Percentiles rank a stretch among this genome's conserved stretches.
Conservation (phyloP, 768 basidiomycete genomes). For the Rhizopogon roseolus region DNA sequence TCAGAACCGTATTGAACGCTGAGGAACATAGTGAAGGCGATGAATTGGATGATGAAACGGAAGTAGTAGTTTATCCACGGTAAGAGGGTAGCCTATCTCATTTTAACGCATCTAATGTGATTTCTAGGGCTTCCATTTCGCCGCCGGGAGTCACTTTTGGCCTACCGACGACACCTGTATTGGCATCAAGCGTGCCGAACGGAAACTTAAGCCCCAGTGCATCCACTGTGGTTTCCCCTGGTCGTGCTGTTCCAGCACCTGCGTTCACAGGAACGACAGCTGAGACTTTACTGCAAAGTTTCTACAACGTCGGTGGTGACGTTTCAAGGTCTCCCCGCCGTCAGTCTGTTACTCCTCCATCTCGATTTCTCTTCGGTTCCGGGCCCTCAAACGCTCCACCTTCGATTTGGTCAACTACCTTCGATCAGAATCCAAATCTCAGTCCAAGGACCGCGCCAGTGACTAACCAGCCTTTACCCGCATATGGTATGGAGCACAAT, state of each 20-base stretch:
- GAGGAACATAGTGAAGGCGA: constrained; percentile 39
- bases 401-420: constrained; percentile 66
- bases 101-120: constrained; percentile 2
- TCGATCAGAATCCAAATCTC: constrained; percentile 35
- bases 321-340: constrained; percentile 9
- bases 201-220: constrained; percentile 4
- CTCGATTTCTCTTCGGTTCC: constrained; percentile 49
- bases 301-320: constrained; percentile 16
- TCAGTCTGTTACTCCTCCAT: constrained; percentile 22
- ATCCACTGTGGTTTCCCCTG: constrained; percentile 8
- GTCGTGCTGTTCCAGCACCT: constrained; percentile 21
- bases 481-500: constrained; percentile 2
- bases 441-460: background rate
- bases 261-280: constrained; percentile 47
- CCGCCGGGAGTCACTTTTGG: constrained; percentile 8
- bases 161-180: constrained; percentile 18
- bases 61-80: constrained; percentile 74
- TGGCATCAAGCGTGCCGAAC: background rate
- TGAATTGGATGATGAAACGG: constrained; percentile 47
- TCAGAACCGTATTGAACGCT: constrained; percentile 42
- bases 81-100: constrained; percentile 18
- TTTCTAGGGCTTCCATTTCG: constrained; percentile 14
- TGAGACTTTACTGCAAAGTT: constrained; percentile 57
- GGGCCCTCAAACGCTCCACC: constrained; percentile 39
- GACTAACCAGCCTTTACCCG: background rate